Evolutionary conservation across 2,329 filamentous ascomycete species (phyloP), one percentile per base, ranked within the genome.

Genomic region (Diaporthe humulicola): DNA sequence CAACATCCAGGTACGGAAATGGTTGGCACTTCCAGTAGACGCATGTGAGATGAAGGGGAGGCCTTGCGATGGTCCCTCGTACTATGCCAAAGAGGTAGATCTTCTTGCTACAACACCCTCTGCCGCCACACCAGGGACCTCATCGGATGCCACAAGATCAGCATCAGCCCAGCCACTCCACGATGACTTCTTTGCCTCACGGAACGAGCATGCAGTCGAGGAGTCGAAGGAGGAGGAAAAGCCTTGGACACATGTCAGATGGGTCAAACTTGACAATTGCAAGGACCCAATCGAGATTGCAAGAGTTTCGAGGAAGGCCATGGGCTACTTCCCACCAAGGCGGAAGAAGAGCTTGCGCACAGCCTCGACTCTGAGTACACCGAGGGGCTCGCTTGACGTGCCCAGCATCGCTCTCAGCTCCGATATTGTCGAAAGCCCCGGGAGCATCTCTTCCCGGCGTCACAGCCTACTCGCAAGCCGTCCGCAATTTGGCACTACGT

Each of bases 311-410:
- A 92, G 94, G 74, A 92, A 93, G 83, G 90, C 93, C 2, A 88
- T 98, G 58, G 96, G 96, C 33, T 98, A 96, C 84, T 98, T 98
- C 81, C 96, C 96, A 4, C 96, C 96, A 10, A 91, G 95, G 28
- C 89, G 95, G 81, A 95, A 96, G 91, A 97, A 97, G 92, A 97
- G 94, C 77, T 84, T 90, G 14, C 87, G 89, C 79, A 92, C 92
- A 1, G 89, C 90, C 70, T 93, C 94, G 3, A 88, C 91, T 19
- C 78, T 92, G 70, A 91, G 92, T 25, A 95, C 93, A 2, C 93
- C 94, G 10, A 90, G 90, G 28, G 88, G 90, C 58, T 94, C 92
- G 50, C 83, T 92, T 52, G 93, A 94, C 74, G 79, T 92, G 12
- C 86, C 88, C 17, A 89, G 88, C 71, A 80, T 82, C 22, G 78